Evolutionary conservation across 1,284 basidiomycete species (phyloP).

Genomic region (Ceratobasidium sp.): DNA sequence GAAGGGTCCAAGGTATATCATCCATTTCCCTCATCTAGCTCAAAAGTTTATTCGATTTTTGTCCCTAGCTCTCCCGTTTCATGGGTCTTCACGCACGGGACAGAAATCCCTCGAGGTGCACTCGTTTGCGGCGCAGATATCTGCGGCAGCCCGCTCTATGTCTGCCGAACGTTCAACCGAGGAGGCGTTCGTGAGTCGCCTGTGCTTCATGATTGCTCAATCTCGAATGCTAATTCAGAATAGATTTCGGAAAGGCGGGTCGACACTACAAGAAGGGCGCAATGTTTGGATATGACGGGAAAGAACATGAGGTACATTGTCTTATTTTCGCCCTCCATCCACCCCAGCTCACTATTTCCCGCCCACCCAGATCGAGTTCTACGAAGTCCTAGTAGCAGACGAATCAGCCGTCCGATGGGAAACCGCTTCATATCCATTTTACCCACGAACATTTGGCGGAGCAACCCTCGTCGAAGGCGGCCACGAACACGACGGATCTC

Average conservation of each 20-base stretch:
- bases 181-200: constrained; percentile 32
- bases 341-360: neutral
- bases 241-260: constrained; percentile 42
- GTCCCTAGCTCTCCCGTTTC: constrained; percentile 6
- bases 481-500: constrained; percentile 36
- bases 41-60: neutral
- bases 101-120: constrained; percentile 20
- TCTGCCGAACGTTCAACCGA: constrained; percentile 32
- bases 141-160: constrained; percentile 28
- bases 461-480: constrained; percentile 38
- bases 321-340: neutral
- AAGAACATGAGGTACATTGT: constrained; percentile 35
- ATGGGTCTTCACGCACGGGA: constrained; percentile 38
- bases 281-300: constrained; percentile 39
- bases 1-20: constrained; percentile 12
- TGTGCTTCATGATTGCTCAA: neutral
- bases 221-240: neutral
- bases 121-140: neutral
- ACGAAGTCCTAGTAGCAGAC: constrained; percentile 33
- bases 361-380: constrained; percentile 26
- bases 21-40: neutral
- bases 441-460: constrained; percentile 19
- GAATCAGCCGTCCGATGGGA: constrained; percentile 28
- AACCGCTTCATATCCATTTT: constrained; percentile 32
- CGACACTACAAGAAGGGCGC: constrained; percentile 35